Conservation (phyloP, 1,139 yeast species). For the Kodamaea sp. region DNA sequence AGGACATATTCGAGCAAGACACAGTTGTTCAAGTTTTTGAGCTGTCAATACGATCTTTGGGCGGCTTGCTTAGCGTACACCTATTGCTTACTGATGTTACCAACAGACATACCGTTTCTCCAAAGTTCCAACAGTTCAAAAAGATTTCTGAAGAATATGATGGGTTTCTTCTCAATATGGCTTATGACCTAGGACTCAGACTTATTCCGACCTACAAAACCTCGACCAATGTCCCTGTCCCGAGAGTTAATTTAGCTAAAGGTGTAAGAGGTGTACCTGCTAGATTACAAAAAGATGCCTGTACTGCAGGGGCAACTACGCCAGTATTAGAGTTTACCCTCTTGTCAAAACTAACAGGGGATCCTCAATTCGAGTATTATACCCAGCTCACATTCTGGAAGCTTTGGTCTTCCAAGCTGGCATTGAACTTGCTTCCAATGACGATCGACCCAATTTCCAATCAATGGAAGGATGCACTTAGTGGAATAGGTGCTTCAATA, state of each 20-base stretch:
- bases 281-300: conserved; percentile 59
- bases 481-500: conserved; percentile 91
- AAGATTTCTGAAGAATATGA: conserved; percentile 47
- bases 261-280: conserved; percentile 52
- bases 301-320: conserved; percentile 85
- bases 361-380: conserved; percentile 64
- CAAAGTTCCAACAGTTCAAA: conserved; percentile 14
- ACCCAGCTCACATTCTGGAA: conserved; percentile 66
- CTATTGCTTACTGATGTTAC: conserved; percentile 58
- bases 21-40: conserved; percentile 86
- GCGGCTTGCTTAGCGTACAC: conserved; percentile 79
- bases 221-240: conserved; percentile 62
- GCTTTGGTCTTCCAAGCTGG: conserved; percentile 68
- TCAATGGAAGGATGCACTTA: conserved; percentile 57
- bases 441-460: conserved; percentile 64
- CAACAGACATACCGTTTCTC: conserved; percentile 21
- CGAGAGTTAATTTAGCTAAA: conserved; percentile 62
- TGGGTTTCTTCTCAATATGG: conserved; percentile 68
- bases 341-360: conserved; percentile 71
- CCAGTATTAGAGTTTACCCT: conserved; percentile 79
- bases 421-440: conserved; percentile 73
- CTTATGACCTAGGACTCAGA: conserved; percentile 69
- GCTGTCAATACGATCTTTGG: conserved; percentile 74
- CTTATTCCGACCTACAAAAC: conserved; percentile 68
- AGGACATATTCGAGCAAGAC: conserved; percentile 56